Percentiles rank a stretch among this genome's conserved stretches.
phyloP scores from a whole-genome alignment of 2,329 filamentous ascomycete species.

The Microdochium trichocladiopsis region DNA sequence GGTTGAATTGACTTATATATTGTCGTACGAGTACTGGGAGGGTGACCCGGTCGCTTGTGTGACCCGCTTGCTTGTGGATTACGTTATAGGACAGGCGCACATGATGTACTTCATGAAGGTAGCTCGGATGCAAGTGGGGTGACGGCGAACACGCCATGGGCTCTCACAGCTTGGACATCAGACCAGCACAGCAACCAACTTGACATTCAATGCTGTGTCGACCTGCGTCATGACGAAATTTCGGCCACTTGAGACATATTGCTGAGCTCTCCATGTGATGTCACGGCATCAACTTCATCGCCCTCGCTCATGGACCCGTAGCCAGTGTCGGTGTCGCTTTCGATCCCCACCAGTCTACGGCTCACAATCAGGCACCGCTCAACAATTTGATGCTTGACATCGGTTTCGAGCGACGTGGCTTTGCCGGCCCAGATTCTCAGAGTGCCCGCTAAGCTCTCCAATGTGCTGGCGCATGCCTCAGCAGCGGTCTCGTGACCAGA shows the following conservation, averaged over 20 bases:
- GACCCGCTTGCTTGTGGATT: too few species aligned
- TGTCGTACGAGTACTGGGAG: too few species aligned
- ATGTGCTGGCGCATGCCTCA: constrained; percentile 35
- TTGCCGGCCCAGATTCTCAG: constrained; percentile 55
- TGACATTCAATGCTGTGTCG: too few species aligned
- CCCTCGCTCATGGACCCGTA: constrained; percentile 51
- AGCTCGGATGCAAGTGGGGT: too few species aligned
- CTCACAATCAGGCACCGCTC: constrained; percentile 48
- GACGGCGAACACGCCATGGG: too few species aligned
- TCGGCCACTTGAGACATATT: not conserved
- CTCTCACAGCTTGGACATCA: too few species aligned
- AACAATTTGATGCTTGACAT: constrained; percentile 46
- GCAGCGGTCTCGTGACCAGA: constrained; percentile 37
- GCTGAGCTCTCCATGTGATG: not conserved
- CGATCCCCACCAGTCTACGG: constrained; percentile 52
- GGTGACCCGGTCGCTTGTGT: too few species aligned
- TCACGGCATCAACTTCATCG: constrained; percentile 13
- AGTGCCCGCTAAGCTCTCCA: constrained; percentile 50
- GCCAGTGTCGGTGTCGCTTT: constrained; percentile 44
- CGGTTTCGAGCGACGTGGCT: constrained; percentile 40
- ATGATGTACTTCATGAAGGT: too few species aligned
- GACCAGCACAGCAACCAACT: too few species aligned
- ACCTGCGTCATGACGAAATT: too few species aligned
- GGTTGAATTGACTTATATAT: too few species aligned
- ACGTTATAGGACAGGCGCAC: too few species aligned